Percentiles rank a stretch among this genome's conserved stretches.
Evolutionary conservation across 176 grass and related monocot genomes (phyloP).

Genomic region (Carex littledalei): DNA sequence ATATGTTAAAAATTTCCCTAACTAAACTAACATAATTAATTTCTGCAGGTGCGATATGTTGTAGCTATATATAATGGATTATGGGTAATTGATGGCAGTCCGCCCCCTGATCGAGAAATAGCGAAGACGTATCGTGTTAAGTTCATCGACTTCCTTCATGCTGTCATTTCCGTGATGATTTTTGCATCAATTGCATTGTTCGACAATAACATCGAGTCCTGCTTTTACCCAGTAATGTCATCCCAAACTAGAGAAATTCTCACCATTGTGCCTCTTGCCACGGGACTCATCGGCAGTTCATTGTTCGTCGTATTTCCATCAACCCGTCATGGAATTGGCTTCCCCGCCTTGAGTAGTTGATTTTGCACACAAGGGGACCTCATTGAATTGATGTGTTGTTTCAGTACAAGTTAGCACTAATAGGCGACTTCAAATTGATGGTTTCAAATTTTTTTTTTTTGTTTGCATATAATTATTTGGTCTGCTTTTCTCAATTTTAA

Average conservation of each 20-base stretch:
- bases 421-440: neutral
- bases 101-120: neutral
- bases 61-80: conserved; percentile 20
- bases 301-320: conserved; percentile 23
- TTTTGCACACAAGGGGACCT: neutral
- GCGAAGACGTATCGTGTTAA: neutral
- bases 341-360: neutral
- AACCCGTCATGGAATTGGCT: conserved; percentile 29
- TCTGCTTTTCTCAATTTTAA: neutral
- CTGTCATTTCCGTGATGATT: neutral
- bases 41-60: conserved; percentile 16
- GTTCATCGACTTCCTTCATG: conserved; percentile 30
- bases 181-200: conserved; percentile 17
- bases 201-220: conserved; percentile 19
- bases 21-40: neutral
- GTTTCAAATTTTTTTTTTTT: neutral
- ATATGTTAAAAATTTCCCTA: neutral
- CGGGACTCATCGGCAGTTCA: conserved; percentile 19
- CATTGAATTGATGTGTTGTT: neutral
- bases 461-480: neutral
- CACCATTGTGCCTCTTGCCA: conserved; percentile 1
- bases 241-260: neutral
- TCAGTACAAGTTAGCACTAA: neutral
- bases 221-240: conserved; percentile 24
- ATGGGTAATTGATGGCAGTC: conserved; percentile 12